Base-by-base conservation (phyloP, 768 basidiomycete genomes). In the Lentinula guzmanii region DNA sequence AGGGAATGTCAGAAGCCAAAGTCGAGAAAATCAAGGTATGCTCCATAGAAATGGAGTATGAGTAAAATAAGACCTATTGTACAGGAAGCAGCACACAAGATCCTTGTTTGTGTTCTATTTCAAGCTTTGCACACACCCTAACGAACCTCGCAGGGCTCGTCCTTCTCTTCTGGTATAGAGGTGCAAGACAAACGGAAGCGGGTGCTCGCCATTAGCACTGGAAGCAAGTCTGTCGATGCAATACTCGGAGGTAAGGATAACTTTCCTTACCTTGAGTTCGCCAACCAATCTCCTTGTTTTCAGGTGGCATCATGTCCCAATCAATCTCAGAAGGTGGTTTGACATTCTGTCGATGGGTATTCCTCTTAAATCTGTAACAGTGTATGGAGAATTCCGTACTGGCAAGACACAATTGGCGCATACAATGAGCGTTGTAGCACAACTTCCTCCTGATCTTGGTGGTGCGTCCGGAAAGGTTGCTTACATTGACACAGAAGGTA, bases 1-100 rank as follows among this genome's bases (percentile, higher is more conserved):
- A 95, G 93, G 95, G 95, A 46, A 88, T 96, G 82, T 95, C 95
- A 3, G 95, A 97, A 67, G 91, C 95, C 0, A 98, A 98, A 71
- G 94, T 98, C 1, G 95, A 98, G 69, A 98, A 98, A 72, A 91
- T 98, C 68, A 96, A 96, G 78, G 93, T 84, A 61, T 45, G 70
- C 60, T 35, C 15, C 11, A 5, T 15, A 61, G 64, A 61, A 43
- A 3, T 13, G 24, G 13, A 53, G 11, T 11, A 16, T 56, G 15
- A 56, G 21, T 28, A 54, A 6, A 16, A 9, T 24, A 33, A 53
- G 41, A 18, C 10, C 37, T 62, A 8, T 54, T 56, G 18, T 51
- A 50, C 42, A 95, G 92, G 95, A 97, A 78, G 91, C 91, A 6
- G 93, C 93, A 8, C 84, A 90, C 62, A 97, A 95, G 70, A 87